Conservation (phyloP, 2,329 filamentous ascomycete genomes). For the Ascochyta rabiei region DNA sequence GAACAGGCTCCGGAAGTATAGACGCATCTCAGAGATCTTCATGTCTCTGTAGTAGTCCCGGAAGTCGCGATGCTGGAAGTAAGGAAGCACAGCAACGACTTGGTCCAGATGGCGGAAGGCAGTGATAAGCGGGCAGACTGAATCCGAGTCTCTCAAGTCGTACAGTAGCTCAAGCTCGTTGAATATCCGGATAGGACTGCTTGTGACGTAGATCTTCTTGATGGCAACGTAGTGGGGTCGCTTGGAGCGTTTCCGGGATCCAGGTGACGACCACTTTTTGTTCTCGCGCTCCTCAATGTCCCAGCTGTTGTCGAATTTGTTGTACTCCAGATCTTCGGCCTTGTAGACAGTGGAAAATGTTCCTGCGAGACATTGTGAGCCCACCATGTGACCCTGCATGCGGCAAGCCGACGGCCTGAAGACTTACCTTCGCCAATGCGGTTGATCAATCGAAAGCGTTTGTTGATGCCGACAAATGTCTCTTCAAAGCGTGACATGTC, state of each 20-base stretch:
- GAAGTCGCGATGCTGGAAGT: conserved; percentile 95
- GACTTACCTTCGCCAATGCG: conserved; percentile 88
- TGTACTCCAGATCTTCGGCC: conserved; percentile 88
- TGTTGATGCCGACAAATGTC: conserved; percentile 81
- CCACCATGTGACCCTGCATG: conserved; percentile 32
- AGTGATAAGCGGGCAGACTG: conserved; percentile 93
- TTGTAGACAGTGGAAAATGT: conserved; percentile 99
- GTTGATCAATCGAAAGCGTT: conserved; percentile 89
- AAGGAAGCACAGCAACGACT: conserved; percentile 91
- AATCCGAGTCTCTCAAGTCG: conserved; percentile 79
- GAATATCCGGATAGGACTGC: conserved; percentile 87
- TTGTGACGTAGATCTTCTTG: conserved; percentile 99
- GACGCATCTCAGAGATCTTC: conserved; percentile 80
- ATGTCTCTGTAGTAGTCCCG: conserved; percentile 92
- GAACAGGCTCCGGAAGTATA: conserved; percentile 90
- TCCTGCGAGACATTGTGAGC: conserved; percentile 60
- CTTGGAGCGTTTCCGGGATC: conserved; percentile 59
- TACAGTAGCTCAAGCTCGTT: conserved; percentile 95
- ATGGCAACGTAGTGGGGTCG: conserved; percentile 84
- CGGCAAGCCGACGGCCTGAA: conserved; percentile 27
- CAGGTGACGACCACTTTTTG: conserved; percentile 72
- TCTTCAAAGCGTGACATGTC: conserved; percentile 87
- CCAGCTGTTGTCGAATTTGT: conserved; percentile 85
- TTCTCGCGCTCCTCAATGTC: conserved; percentile 71
- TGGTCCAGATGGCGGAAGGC: conserved; percentile 96